These are phyloP conservation scores for Pseudocercospora eumusae DNA, from an alignment of 2,329 filamentous ascomycete species.

Conservation along the genomic window DNA sequence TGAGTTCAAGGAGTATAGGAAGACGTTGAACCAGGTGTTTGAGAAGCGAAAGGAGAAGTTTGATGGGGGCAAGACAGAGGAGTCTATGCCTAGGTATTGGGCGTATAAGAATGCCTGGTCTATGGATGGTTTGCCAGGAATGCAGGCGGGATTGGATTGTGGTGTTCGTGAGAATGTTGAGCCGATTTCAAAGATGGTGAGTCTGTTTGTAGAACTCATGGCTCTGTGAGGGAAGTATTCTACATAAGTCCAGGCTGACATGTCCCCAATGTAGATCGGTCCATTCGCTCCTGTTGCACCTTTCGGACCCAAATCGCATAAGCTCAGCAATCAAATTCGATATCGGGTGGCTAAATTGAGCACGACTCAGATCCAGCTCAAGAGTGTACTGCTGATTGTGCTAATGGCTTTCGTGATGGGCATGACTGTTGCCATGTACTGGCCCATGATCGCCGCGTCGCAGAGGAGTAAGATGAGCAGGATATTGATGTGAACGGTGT, in stretches of 20 bases:
- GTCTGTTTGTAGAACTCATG: not conserved
- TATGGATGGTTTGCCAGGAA: slow-evolving; percentile 49
- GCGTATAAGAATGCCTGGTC: slow-evolving; percentile 47
- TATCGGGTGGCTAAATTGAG: slow-evolving; percentile 22
- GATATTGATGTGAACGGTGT: not conserved
- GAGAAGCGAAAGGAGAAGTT: slow-evolving; percentile 44
- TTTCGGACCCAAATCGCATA: slow-evolving; percentile 26
- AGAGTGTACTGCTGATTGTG: slow-evolving; percentile 22
- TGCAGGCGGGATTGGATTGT: slow-evolving; percentile 44
- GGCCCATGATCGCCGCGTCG: not conserved
- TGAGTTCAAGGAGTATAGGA: slow-evolving; percentile 46
- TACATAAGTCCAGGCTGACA: too few relatives aligned
- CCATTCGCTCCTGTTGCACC: slow-evolving; percentile 27
- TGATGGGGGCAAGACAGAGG: slow-evolving; percentile 41
- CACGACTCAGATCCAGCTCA: slow-evolving; percentile 17
- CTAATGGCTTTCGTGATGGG: slow-evolving; percentile 24
- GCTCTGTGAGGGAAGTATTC: too few relatives aligned
- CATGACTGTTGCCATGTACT: slow-evolving; percentile 17
- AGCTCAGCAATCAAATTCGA: slow-evolving; percentile 23
- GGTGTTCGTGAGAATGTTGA: slow-evolving; percentile 42
- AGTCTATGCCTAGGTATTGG: slow-evolving; percentile 51
- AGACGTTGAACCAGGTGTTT: slow-evolving; percentile 46
- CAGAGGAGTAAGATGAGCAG: not conserved
- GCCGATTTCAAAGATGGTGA: slow-evolving; percentile 49
- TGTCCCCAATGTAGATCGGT: too few relatives aligned